These are phyloP conservation scores for Leccinum aurantiacum DNA, from an alignment of 768 basidiomycete species.

Conservation along the genomic window DNA sequence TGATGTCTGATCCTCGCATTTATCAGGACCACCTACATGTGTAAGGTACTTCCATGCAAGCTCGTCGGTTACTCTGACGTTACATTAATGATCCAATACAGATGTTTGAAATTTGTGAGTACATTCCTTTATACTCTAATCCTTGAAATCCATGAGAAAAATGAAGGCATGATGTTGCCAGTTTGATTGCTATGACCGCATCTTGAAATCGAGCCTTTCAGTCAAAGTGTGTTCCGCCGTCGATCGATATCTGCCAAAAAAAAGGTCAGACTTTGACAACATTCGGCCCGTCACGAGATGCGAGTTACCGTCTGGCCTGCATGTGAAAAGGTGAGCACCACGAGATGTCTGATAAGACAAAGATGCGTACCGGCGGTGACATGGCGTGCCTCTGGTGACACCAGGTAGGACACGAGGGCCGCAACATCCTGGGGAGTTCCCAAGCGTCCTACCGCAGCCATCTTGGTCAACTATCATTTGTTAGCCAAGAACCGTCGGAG, in stretches of 20 bases:
- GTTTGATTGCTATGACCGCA: neutral
- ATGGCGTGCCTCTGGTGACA: slow-evolving; percentile 32
- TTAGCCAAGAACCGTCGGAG: neutral
- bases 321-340: neutral
- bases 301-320: slow-evolving; percentile 29
- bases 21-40: too few species aligned
- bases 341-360: neutral
- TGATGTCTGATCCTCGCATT: too few species aligned
- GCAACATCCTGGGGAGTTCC: slow-evolving; percentile 36
- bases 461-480: slow-evolving; percentile 10
- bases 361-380: slow-evolving; percentile 35
- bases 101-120: neutral
- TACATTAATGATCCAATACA: neutral
- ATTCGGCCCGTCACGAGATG: neutral
- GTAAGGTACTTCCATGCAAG: too few species aligned
- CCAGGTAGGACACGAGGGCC: slow-evolving; percentile 38
- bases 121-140: neutral
- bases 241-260: slow-evolving; percentile 21
- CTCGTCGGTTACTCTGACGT: too few species aligned
- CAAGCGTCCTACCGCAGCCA: slow-evolving; percentile 20
- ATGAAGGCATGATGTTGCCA: neutral
- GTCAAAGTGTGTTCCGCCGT: slow-evolving; percentile 29
- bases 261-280: neutral
- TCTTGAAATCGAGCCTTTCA: slow-evolving; percentile 2
- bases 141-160: neutral